phyloP scores from a whole-genome alignment of 352 stramenopile species.

The Phytophthora hibernalis region DNA sequence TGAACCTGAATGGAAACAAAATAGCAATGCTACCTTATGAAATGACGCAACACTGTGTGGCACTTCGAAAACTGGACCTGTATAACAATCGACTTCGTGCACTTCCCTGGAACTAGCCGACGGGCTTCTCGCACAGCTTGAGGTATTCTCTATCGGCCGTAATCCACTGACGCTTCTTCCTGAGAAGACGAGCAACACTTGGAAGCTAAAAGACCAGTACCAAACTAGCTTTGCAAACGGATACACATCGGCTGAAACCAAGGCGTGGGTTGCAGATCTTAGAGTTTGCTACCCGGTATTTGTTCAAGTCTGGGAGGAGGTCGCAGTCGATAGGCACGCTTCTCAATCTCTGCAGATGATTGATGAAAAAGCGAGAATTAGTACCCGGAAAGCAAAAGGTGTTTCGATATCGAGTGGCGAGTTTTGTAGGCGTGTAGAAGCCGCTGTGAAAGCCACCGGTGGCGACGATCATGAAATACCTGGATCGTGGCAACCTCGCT shows the following conservation, averaged over 20 bases:
- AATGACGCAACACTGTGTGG: conserved; percentile 36
- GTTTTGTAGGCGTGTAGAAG: conserved; percentile 53
- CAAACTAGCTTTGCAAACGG: conserved; percentile 53
- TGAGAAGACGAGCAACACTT: conserved; percentile 72
- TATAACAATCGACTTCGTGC: conserved; percentile 65
- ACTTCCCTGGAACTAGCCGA: conserved; percentile 61
- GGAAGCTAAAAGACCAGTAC: conserved; percentile 64
- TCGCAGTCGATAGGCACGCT: neutral
- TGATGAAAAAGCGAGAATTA: neutral
- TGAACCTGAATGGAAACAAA: conserved; percentile 62
- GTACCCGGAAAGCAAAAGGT: neutral
- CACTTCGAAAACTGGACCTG: conserved; percentile 65
- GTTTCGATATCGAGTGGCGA: conserved; percentile 38
- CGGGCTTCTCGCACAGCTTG: conserved; percentile 56
- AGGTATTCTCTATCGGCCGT: conserved; percentile 60
- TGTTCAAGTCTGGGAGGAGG: conserved; percentile 53
- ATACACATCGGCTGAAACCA: conserved; percentile 59
- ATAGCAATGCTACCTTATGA: conserved; percentile 56
- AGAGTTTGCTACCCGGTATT: conserved; percentile 62
- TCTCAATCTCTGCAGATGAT: neutral
- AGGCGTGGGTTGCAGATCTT: conserved; percentile 58
- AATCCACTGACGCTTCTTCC: conserved; percentile 67
- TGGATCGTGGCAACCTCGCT: conserved; percentile 55
- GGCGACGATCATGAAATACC: conserved; percentile 1
- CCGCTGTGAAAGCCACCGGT: conserved; percentile 24